phyloP scores from a whole-genome alignment of 192 early-diverging fungal species.

The Powellomyces hirtus region DNA sequence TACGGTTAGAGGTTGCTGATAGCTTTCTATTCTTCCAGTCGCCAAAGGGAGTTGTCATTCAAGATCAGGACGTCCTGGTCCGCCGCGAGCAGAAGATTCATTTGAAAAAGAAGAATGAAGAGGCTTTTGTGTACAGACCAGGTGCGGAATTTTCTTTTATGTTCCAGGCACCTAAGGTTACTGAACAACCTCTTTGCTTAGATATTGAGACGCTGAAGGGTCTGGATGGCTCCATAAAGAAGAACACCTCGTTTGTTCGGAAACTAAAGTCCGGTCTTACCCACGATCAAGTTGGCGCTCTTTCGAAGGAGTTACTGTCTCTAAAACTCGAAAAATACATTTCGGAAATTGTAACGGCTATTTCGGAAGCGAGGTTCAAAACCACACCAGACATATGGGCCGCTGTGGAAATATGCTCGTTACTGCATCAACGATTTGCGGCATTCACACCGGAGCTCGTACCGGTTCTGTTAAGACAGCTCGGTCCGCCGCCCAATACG shows the following conservation, averaged over 20 bases:
- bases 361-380: slow-evolving; percentile 79
- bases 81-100: slow-evolving; percentile 3
- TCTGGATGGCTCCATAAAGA: slow-evolving; percentile 95
- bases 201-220: slow-evolving; percentile 35
- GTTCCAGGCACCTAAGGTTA: not conserved
- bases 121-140: not conserved
- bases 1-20: too few species aligned
- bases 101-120: not conserved
- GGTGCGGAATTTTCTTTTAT: not conserved
- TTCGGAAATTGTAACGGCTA: slow-evolving; percentile 83
- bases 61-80: not conserved
- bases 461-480: slow-evolving; percentile 58
- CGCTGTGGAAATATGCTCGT: slow-evolving; percentile 74
- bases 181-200: not conserved
- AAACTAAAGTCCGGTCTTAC: slow-evolving; percentile 74
- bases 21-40: not conserved
- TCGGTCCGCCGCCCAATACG: slow-evolving; percentile 60
- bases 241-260: slow-evolving; percentile 94
- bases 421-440: slow-evolving; percentile 88
- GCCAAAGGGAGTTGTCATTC: not conserved
- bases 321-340: slow-evolving; percentile 97
- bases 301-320: slow-evolving; percentile 67
- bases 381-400: slow-evolving; percentile 72
- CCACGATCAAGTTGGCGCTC: slow-evolving; percentile 58
- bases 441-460: slow-evolving; percentile 73